Base-by-base conservation (phyloP, 2,329 filamentous ascomycete species). In the Mycogone perniciosa region DNA sequence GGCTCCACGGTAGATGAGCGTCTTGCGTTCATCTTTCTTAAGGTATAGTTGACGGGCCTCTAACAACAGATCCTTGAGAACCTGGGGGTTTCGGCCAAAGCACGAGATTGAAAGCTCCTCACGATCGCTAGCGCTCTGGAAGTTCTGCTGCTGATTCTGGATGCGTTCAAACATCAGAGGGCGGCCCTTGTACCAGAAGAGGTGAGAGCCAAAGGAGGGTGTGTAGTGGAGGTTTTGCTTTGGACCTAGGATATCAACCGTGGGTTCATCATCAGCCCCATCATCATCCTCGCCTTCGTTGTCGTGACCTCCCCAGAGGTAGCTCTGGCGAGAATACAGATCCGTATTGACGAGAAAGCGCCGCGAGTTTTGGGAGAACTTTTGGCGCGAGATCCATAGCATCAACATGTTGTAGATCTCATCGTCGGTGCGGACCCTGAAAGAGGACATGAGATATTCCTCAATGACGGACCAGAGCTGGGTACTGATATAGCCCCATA, bases 371-470 rank as follows among this genome's bases (percentile, higher is more conserved):
- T 77, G 74, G 20, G 81, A 74, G 56, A 87, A 86, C 4, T 69
- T 64, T 64, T 88, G 84, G 33, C 71, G 67, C 2, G 83, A 75
- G 2, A 88, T 75, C 85, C 85, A 88, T 29, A 74, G 75, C 82
- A 88, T 86, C 38, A 88, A 60, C 60, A 86, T 85, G 61, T 84
- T 84, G 70, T 86, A 88, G 51, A 86, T 80, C 62, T 88, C 85
- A 58, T 89, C 85, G 51, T 88, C 83, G 30, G 80, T 76, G 41
- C 82, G 76, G 37, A 89, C 79, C 57, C 84, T 80, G 13, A 84
- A 83, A 1, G 77, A 80, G 3, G 80, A 85, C 73, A 86, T 82
- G 58, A 85, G 76, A 58, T 85, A 70, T 5, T 68, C 59, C 39
- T 77, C 71, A 31, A 83, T 56, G 37, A 76, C 64, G 1, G 65